phyloP scores from a whole-genome alignment of 2,329 filamentous ascomycete species.

The Ceratocystis lukuohia region DNA sequence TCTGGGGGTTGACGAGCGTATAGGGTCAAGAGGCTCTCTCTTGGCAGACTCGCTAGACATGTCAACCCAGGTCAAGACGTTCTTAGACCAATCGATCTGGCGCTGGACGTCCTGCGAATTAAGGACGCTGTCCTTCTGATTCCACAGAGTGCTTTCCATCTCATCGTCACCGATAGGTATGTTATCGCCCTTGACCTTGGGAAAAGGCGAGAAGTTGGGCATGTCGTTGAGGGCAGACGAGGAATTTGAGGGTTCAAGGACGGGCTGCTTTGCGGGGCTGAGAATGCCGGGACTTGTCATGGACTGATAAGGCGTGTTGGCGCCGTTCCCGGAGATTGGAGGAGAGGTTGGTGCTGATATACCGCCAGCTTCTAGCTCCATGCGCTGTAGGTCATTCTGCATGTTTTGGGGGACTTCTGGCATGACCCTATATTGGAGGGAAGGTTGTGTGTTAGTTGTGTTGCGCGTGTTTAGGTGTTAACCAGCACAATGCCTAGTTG shows the following conservation, averaged over 20 bases:
- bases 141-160: constrained; percentile 79
- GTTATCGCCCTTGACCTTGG: constrained; percentile 71
- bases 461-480: neutral
- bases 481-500: neutral
- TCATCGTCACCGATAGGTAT: constrained; percentile 90
- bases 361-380: constrained; percentile 62
- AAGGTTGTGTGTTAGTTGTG: constrained; percentile 16
- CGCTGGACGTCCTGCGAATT: constrained; percentile 91
- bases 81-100: constrained; percentile 93
- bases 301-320: constrained; percentile 27
- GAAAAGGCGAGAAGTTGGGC: constrained; percentile 84
- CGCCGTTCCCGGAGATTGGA: constrained; percentile 24
- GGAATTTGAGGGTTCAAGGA: constrained; percentile 10
- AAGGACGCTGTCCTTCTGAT: constrained; percentile 68
- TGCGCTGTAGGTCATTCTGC: constrained; percentile 80
- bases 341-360: constrained; percentile 30
- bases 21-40: constrained; percentile 40
- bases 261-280: constrained; percentile 16
- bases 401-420: constrained; percentile 94
- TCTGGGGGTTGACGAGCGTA: constrained; percentile 64
- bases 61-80: constrained; percentile 80
- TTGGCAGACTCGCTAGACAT: constrained; percentile 64
- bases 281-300: constrained; percentile 25
- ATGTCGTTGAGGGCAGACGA: constrained; percentile 29
- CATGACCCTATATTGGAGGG: constrained; percentile 53